Evolutionary conservation across 202 grass and related monocot genomes (phyloP), one percentile per base, ranked within the genome.

Genomic region (Carex sylvatica): DNA sequence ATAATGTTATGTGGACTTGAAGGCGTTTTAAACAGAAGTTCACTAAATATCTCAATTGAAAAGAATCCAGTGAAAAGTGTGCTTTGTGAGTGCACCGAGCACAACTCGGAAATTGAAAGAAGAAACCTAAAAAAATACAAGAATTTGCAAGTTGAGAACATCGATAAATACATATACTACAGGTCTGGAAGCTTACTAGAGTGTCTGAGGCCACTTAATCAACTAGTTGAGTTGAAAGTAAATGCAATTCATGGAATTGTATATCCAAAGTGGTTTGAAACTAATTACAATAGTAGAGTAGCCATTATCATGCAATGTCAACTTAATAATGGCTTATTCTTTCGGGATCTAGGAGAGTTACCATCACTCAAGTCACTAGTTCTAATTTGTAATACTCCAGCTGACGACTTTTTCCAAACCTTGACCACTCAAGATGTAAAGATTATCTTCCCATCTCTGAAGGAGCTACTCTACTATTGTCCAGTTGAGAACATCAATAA

Each of bases 11-110:
- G 58, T 19, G 38, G 24, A 6, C 62, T 74, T 12, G 46, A 16
- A 42, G 70, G 61, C 0, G 1, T 80, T 10, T 38, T 66, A 10
- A 53, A 83, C n/a, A 58, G 30, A 69, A 16, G 51, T 15, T 23
- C 64, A 47, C 61, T 87, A 75, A 77, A 75, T 60, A 20, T 73
- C 47, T 69, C 13, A 9, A 55, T 72, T 4, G 10, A 72, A 51
- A 3, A 9, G 0, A 30, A 11, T 0, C 2, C 3, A 23, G 69
- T 12, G 3, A 49, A 9, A 19, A 2, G 1, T 59, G 0, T 26
- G 18, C 1, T 13, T 5, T 0, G 23, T 47, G 38, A 47, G 68
- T 44, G 8, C 0, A 1, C 7, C 40, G 8, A 44, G 8, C 42
- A 44, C 42, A 44, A 8, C 42, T 44, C 0, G 42, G 6, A 42